Evolutionary conservation across 495 filamentous ascomycete species (phyloP), one percentile per base, ranked within the genome.

Genomic region (Penicillium canescens): DNA sequence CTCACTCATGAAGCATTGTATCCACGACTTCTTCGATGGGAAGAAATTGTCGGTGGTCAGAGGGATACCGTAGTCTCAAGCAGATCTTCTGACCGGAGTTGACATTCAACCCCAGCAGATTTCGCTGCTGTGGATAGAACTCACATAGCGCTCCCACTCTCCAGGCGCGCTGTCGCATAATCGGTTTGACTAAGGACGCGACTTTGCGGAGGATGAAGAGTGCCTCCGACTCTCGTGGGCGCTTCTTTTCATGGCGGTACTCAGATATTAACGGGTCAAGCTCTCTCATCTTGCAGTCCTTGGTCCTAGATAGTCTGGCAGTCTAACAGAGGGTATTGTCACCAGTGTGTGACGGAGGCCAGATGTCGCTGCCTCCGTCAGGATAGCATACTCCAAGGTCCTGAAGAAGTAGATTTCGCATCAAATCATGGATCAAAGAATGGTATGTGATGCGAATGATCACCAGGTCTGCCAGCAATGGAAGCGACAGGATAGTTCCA

Each of bases 1-100:
- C 76, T 64, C 62, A 84, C 81, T 98, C 94, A 66, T 98, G 94
- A 28, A 98, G 82, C 89, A 98, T 93, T 2, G 93, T 98, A 68
- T 95, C 91, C 12, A 88, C 77, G 2, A 96, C 81, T 55, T 89
- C 72, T 47, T 96, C 91, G 23, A 92, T 59, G 8, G 90, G 86
- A 8, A 96, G 69, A 60, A 98, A 98, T 66, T 89, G 85, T 45
- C 71, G 82, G 37, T 84, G 76, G 71, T 97, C 89, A 54, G 77
- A 76, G 18, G 87, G 74, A 72, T 95, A 87, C 33, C 94, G 87
- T 20, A 98, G 75, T 50, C 93, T 85, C 20, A 98, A 74, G 54
- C 88, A 89, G 41, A 98, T 94, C 67, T 86, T 86, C 61, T 88
- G 77, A 14, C 91, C 91, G 7, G 62, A 60, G 57, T 91, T 87